Percentiles rank a stretch among this genome's conserved stretches.
phyloP scores from a whole-genome alignment of 768 basidiomycete genomes.

The Amanita subjunquillea region DNA sequence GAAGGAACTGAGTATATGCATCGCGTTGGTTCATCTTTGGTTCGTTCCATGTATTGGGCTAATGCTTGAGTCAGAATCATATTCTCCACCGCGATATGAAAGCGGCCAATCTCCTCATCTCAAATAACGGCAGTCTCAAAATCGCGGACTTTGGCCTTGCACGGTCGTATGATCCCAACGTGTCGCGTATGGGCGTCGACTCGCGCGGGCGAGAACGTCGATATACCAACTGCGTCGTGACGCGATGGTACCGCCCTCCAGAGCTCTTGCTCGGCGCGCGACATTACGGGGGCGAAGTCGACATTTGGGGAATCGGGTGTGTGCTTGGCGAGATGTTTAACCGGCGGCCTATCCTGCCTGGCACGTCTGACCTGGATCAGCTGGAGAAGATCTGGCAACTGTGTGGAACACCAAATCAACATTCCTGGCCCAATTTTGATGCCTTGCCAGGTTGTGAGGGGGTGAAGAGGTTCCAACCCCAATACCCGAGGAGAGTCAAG shows the following conservation, averaged over 20 bases:
- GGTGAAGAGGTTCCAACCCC: conserved; percentile 47
- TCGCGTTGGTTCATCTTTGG: conserved; percentile 41
- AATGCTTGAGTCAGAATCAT: conserved; percentile 53
- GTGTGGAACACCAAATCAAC: conserved; percentile 83
- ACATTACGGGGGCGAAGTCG: conserved; percentile 88
- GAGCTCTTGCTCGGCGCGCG: conserved; percentile 85
- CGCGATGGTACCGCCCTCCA: conserved; percentile 90
- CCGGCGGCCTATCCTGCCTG: conserved; percentile 77
- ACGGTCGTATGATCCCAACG: conserved; percentile 56
- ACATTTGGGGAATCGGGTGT: conserved; percentile 97
- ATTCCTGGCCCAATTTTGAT: conserved; percentile 73
- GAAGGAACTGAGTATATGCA: conserved; percentile 97
- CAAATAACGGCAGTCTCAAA: conserved; percentile 70
- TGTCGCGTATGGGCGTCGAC: conserved; percentile 26
- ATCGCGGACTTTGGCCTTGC: conserved; percentile 97
- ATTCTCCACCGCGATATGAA: conserved; percentile 99
- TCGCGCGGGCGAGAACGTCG: conserved; percentile 46
- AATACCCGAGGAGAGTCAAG: conserved; percentile 44
- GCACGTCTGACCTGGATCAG: conserved; percentile 86
- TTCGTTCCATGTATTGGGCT: conserved; percentile 5
- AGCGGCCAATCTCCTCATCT: conserved; percentile 92
- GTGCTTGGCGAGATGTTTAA: conserved; percentile 97
- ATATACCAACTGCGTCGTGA: conserved; percentile 95
- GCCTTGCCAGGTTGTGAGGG: conserved; percentile 72
- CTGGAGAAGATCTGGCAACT: conserved; percentile 80